A percentile compares a stretch with the other conserved stretches of the same genome.
Evolutionary conservation across 345 rosid species (phyloP).

Genomic region (Rhizophora apiculata): DNA sequence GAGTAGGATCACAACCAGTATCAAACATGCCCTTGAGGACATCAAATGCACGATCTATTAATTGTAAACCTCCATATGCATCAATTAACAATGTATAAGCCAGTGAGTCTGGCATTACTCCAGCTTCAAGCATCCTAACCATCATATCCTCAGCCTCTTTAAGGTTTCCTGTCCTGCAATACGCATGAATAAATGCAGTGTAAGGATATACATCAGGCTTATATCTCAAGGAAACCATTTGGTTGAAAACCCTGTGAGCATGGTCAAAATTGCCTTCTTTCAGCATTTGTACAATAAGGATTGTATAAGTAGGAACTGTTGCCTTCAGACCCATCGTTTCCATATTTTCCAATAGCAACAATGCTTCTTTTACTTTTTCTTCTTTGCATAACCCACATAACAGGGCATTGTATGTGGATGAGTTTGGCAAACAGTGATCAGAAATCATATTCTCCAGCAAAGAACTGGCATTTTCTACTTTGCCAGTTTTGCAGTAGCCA

Average conservation of each 20-base stretch:
- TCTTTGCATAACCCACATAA: conserved; percentile 68
- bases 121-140: conserved; percentile 56
- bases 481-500: conserved; percentile 72
- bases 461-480: conserved; percentile 45
- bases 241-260: conserved; percentile 46
- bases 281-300: conserved; percentile 56
- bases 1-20: conserved; percentile 76
- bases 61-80: conserved; percentile 62
- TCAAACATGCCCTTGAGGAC: conserved; percentile 77
- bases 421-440: conserved; percentile 57
- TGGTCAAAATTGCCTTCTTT: conserved; percentile 59
- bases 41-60: conserved; percentile 55
- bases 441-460: conserved; percentile 58
- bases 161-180: conserved; percentile 57
- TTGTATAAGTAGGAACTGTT: conserved; percentile 61
- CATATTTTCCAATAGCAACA: conserved; percentile 49
- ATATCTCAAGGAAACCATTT: conserved; percentile 53
- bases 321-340: conserved; percentile 45
- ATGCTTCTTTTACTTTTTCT: conserved; percentile 49
- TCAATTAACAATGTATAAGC: conserved; percentile 57
- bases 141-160: conserved; percentile 66
- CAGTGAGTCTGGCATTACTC: conserved; percentile 62
- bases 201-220: conserved; percentile 70
- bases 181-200: conserved; percentile 66
- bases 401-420: conserved; percentile 67